Evolutionary conservation across 2,329 filamentous ascomycete genomes (phyloP).

Genomic region (Curvularia hawaiiensis): DNA sequence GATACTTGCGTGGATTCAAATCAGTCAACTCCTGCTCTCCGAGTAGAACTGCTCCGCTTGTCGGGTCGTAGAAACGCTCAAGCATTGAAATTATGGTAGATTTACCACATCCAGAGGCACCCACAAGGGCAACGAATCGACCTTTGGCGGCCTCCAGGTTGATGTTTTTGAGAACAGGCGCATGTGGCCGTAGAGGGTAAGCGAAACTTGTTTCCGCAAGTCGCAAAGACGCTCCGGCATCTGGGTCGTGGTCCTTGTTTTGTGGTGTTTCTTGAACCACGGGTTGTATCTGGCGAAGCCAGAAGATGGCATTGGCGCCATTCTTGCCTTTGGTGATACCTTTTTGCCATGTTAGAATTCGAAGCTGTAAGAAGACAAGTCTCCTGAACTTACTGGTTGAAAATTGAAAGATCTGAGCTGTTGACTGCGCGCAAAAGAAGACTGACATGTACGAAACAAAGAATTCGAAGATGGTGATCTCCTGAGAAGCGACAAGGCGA

Average conservation of each 20-base stretch:
- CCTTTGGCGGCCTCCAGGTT: constrained; percentile 57
- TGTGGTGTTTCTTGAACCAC: constrained; percentile 38
- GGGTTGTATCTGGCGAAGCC: constrained; percentile 44
- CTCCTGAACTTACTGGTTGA: constrained; percentile 44
- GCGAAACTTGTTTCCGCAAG: constrained; percentile 83
- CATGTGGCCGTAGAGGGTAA: constrained; percentile 82
- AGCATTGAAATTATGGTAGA: constrained; percentile 89
- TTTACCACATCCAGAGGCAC: constrained; percentile 83
- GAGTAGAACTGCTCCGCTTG: constrained; percentile 68
- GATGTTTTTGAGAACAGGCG: constrained; percentile 71
- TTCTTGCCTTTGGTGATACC: constrained; percentile 87
- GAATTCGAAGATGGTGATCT: constrained; percentile 83
- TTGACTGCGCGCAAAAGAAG: constrained; percentile 41
- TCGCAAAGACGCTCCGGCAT: constrained; percentile 3
- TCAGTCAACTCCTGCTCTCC: constrained; percentile 67
- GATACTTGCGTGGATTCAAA: constrained; percentile 55
- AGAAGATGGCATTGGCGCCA: constrained; percentile 63
- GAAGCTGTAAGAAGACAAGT: background rate
- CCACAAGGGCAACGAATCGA: constrained; percentile 58
- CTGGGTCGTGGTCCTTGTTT: constrained; percentile 13
- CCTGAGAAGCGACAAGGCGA: constrained; percentile 34
- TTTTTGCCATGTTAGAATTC: background rate
- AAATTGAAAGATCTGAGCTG: constrained; percentile 11
- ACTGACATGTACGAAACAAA: constrained; percentile 2
- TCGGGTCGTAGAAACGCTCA: constrained; percentile 89